Conservation (phyloP, 495 filamentous ascomycete species). For the Geoglossum glabrum region DNA sequence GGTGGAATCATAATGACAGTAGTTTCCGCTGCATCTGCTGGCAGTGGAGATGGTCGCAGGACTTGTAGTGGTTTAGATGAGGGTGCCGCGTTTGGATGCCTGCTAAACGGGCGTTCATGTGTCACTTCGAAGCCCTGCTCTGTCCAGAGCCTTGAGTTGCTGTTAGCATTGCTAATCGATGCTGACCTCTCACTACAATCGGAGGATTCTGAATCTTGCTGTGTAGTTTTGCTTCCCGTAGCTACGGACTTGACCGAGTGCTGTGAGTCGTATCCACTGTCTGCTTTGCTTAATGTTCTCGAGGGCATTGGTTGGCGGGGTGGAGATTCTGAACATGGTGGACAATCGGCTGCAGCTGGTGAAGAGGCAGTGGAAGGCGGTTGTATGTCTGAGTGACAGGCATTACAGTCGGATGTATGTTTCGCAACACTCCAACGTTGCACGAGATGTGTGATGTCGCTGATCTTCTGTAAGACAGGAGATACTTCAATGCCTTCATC, state of each 20-base stretch:
- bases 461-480: background rate
- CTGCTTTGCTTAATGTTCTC: background rate
- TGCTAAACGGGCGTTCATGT: background rate
- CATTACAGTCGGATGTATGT: background rate
- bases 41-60: background rate
- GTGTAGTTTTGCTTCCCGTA: background rate
- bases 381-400: background rate
- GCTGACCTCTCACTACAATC: background rate
- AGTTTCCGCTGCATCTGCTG: background rate
- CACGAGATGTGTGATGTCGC: background rate
- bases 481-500: background rate
- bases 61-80: background rate
- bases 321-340: background rate
- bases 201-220: background rate
- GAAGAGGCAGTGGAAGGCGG: background rate
- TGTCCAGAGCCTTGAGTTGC: background rate
- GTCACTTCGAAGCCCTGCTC: background rate
- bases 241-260: slow-evolving; percentile 1
- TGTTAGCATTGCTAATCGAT: background rate
- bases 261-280: slow-evolving; percentile 6
- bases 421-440: background rate
- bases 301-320: background rate
- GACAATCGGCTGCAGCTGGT: background rate
- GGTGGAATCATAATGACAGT: background rate
- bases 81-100: background rate